Base-by-base conservation (phyloP, 345 rosid species). In the Lagerstroemia speciosa region DNA sequence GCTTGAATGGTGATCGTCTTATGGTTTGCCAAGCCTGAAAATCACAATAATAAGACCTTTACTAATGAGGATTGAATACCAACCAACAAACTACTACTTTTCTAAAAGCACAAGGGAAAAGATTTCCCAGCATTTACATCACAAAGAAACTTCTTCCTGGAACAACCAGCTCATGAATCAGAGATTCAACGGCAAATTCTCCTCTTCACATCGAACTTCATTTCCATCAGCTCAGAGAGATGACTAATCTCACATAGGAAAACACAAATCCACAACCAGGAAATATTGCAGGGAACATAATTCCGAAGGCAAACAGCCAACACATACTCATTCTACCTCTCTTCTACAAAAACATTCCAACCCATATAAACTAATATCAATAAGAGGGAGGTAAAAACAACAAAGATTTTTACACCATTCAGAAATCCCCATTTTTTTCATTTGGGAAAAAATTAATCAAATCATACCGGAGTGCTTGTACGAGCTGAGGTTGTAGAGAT, bases 1-100 rank as follows among this genome's bases (percentile, higher is more conserved):
- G 79, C 53, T 83, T 84, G 96, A 76, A 93, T 82, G 17, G 87
- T 81, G n/a, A 91, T 89, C 0, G 98, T 89, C 73, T 87, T 89
- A 67, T 75, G 81, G 84, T 91, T 93, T 27, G 97, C 92, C 86
- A 93, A 78, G 27, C 96, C 96, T 91, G 27, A 27, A 31, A 52
- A 9, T 57, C 63, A 17, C 16, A 58, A 29, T 19, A 58, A 27
- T 1, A 27, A 30, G 11, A 6, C 12, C 29, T 9, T 12, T 11
- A 12, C 19, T 10, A 26, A 58, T 30, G 7, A 58, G 63, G 0
- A 26, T 57, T 33, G 29, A 26, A 57, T 1, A 11, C 61, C 30
- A 2, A n/a, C n/a, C n/a, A 8, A 29, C 16, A 57, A 57, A 24
- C 30, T 10, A 55, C 31, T 9, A n/a, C 61, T 6, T n/a, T 55